Base-by-base conservation (phyloP, 768 basidiomycete genomes). In the Favolaschia claudopus region DNA sequence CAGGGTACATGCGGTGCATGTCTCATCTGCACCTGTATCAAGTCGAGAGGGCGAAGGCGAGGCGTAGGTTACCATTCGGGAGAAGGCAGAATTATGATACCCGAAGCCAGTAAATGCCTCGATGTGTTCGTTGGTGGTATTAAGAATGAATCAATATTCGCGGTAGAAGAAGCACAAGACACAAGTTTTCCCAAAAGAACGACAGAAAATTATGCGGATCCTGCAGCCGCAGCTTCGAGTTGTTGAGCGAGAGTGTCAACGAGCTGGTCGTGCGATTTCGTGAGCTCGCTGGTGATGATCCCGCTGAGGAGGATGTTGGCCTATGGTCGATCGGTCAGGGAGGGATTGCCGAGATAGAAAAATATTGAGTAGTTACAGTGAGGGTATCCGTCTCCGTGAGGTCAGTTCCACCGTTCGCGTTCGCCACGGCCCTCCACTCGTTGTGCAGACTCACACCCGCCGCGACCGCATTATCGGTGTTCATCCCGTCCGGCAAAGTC, bases 331-430 rank as follows among this genome's bases (percentile, higher is more conserved):
- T 36, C 14, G 28, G n/a, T n/a, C n/a, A n/a, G 34, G 10, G 19
- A 14, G 9, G 6, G 10, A 10, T 15, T n/a, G 7, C 20, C 5
- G 33, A 14, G 19, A 4, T 10, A 42, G 40, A 22, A 37, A 25
- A 20, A 40, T 14, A 8, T 33, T 1, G 40, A 24, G 22, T 5
- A 42, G 47, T 29, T 44, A 64, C 63, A 1, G 54, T 57, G 29
- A 64, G 45, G 17, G 63, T 64, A 40, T 64, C 63, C 20, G 63
- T 64, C 46, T 64, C 63, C 20, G 63, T 64, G 33, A 64, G 34
- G 38, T 64, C 63, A 9, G 58, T 60, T 7, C 58, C 63, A 19
- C 63, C 63, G 4, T 31, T n/a, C 0, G 55, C 15, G 33, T 60
- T 59, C 7, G 58, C 63, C 12, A 64, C 63, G 17, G 60, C 64